Base-by-base conservation (phyloP, 768 basidiomycete species). In the Tricholoma sp. region DNA sequence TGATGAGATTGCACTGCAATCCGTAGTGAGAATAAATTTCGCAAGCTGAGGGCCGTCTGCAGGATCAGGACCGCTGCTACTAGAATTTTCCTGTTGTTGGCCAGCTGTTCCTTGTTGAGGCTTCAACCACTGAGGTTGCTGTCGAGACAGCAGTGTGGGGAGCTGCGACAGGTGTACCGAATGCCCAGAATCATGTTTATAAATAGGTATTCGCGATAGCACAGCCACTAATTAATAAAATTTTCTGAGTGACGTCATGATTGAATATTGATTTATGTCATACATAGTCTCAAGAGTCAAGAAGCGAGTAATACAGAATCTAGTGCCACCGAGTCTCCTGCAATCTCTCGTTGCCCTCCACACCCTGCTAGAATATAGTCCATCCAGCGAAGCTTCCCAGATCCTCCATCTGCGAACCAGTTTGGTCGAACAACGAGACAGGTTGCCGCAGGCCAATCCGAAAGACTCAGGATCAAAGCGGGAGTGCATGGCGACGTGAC, bases 31-130 rank as follows among this genome's bases (percentile, higher is more conserved):
- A 32, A 63, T 71, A 53, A 71, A 71, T 49, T 71, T 71, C 6
- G 67, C 67, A 0, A 71, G 57, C 4, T 67, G 57, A 0, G 70
- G 70, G 45, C 70, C 70, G n/a, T 64, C 60, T 57, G 69, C 69
- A 7, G 35, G 55, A 39, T 67, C 66, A n/a, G 57, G 57, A 37
- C 56, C 66, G 4, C 35, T 62, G n/a, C 55, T 62, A 10, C 54
- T 61, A 31, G 51, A 58, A 43, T 47, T 61, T 5, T 10, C 32
- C 9, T 34, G 47, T 39, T 72, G 68, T 50, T 67, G 65, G 0
- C 59, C 60, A 32, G 58, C 64, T 2, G 63, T 61, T 34, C 71
- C 66, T 43, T 72, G 68, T 1, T n/a, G 69, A 68, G 22, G 69
- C 65, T 9, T 60, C 65, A 10, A 67, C 65, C 37, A 69, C 68